Evolutionary conservation across 495 filamentous ascomycete species (phyloP), one percentile per base, ranked within the genome.

Genomic region (Amniculicola lignicola): DNA sequence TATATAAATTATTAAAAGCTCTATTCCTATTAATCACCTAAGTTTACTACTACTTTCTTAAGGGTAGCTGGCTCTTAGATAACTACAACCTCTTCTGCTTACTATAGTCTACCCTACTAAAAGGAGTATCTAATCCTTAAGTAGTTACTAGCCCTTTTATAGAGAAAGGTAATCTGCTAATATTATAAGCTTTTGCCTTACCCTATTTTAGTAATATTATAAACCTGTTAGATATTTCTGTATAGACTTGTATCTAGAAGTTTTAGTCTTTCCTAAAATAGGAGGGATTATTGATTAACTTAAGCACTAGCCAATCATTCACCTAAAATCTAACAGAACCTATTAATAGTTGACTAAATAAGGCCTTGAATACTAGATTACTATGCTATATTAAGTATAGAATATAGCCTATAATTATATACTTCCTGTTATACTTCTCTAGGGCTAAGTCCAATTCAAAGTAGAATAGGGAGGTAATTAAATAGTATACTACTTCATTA

Each of bases 81-180:
- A 40, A 15, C 23, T 44, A 16, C 27, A 44, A 33, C 19, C 22
- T 44, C 40, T 55, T 55, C 40, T 39, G 35, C 25, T 55, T 55
- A 15, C 24, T n/a, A 21, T 55, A 27, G 40, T 55, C 40, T 28
- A 39, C 22, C 24, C 41, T 55, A 19, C 51, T 27, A 21, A 55
- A 47, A 15, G 7, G 18, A 35, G 40, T 25, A 36, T 47, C 24
- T 29, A 55, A 37, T 28, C 51, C 25, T 55, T 55, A 27, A 9
- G 37, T 24, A 19, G 18, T 1, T 44, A 44, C 15, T 19, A 53
- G 21, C 21, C n/a, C 29, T 16, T 47, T 12, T 35, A 55, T 55
- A 3, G 40, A 55, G 51, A 47, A 55, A 18, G 51, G 41, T 6
- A 39, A 55, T 16, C 41, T 39, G 41, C 51, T 55, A 47, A 55